phyloP scores from a whole-genome alignment of 306 rosid genomes.

The Fragaria nilgerrensis region DNA sequence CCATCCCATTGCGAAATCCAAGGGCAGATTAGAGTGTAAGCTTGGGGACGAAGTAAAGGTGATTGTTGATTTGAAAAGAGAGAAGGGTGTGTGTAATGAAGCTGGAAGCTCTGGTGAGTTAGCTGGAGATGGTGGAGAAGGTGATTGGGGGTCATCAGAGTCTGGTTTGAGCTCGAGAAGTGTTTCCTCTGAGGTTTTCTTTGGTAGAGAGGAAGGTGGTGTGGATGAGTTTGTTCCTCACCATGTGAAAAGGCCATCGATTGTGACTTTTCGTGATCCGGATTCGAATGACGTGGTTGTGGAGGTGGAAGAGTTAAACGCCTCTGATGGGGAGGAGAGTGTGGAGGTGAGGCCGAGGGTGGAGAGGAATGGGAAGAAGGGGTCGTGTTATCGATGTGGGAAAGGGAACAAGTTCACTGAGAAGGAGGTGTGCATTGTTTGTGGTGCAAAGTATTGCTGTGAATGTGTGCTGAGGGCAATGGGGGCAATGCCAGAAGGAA shows the following conservation, averaged over 20 bases:
- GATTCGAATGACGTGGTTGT: slow-evolving; percentile 31
- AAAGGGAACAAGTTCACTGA: slow-evolving; percentile 52
- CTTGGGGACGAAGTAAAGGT: neutral
- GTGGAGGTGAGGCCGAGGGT: slow-evolving; percentile 36
- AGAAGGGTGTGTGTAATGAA: slow-evolving; percentile 15
- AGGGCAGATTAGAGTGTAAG: slow-evolving; percentile 4
- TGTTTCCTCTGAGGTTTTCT: slow-evolving; percentile 45
- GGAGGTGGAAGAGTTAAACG: slow-evolving; percentile 28
- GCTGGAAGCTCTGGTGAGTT: slow-evolving; percentile 23
- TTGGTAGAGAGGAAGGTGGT: slow-evolving; percentile 33
- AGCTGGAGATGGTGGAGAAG: slow-evolving; percentile 25
- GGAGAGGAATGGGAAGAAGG: slow-evolving; percentile 57
- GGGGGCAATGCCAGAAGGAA: slow-evolving; percentile 91
- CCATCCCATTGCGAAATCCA: slow-evolving; percentile 50
- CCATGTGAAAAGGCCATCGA: slow-evolving; percentile 51
- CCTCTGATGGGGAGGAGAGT: slow-evolving; percentile 31
- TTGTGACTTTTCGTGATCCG: slow-evolving; percentile 53
- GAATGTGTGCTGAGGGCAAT: slow-evolving; percentile 63
- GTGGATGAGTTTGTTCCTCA: slow-evolving; percentile 19
- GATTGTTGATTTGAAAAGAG: slow-evolving; percentile 3
- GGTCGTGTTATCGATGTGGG: slow-evolving; percentile 62
- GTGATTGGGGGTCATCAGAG: slow-evolving; percentile 31
- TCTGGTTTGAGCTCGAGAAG: slow-evolving; percentile 34
- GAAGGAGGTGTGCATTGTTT: slow-evolving; percentile 74
- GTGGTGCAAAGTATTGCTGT: slow-evolving; percentile 68